Evolutionary conservation across 306 rosid genomes (phyloP).

Genomic region (Parietaria judaica): DNA sequence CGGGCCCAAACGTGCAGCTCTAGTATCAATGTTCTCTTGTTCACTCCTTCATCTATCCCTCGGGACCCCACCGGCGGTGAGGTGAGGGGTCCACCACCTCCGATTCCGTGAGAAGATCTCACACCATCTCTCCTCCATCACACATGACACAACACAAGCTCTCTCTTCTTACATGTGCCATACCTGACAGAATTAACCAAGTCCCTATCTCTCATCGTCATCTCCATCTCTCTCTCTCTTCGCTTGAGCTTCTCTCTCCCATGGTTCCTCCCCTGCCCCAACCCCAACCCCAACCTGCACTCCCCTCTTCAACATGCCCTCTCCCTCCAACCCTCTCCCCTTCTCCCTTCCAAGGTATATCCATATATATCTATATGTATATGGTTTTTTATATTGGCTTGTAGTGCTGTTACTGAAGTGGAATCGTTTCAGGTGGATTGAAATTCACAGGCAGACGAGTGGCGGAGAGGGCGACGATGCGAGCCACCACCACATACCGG

Average conservation of each 20-base stretch:
- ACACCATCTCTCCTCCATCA: not conserved
- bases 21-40: no score
- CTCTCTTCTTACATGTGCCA: constrained; percentile 8
- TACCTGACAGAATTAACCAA: constrained; percentile 2
- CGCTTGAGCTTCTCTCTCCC: constrained; percentile 39
- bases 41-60: no score
- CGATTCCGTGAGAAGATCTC: not conserved
- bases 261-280: constrained; percentile 38
- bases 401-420: not conserved
- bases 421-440: constrained; percentile 41
- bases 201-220: not conserved
- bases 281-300: constrained; percentile 12
- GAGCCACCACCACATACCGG: constrained; percentile 21
- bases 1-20: no score
- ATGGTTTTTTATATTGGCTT: not conserved
- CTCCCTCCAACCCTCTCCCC: constrained; percentile 35
- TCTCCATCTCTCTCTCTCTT: no score
- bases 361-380: not conserved
- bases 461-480: not conserved
- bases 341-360: constrained; percentile 51
- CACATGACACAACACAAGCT: not conserved
- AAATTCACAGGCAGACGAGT: constrained; percentile 13
- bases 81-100: no score
- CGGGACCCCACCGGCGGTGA: no score
- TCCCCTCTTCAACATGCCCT: constrained; percentile 42